Evolutionary conservation across 2,329 filamentous ascomycete species (phyloP).

Genomic region (Trichophyton mentagrophytes): DNA sequence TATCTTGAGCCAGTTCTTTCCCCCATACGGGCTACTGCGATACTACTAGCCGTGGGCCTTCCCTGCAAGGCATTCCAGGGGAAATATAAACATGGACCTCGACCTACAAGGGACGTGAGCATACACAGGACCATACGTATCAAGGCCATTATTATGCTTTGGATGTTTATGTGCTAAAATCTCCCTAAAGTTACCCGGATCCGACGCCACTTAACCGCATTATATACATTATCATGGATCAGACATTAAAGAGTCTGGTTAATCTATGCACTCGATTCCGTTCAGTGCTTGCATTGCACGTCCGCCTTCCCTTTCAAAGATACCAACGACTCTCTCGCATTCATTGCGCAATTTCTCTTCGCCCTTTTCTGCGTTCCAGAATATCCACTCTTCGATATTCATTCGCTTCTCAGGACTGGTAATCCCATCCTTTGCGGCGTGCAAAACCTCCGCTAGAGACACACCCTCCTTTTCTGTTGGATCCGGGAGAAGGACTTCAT

Average conservation of each 20-base stretch:
- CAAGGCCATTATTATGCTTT: neutral
- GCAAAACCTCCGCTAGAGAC: slow-evolving; percentile 37
- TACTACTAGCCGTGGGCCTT: neutral
- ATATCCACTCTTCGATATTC: slow-evolving; percentile 90
- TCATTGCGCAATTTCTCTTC: slow-evolving; percentile 67
- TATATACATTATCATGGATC: slow-evolving; percentile 2
- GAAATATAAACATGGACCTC: neutral
- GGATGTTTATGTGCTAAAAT: neutral
- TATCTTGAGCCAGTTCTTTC: slow-evolving; percentile 24
- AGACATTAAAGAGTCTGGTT: slow-evolving; percentile 5
- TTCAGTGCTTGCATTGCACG: slow-evolving; percentile 67
- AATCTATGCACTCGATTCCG: slow-evolving; percentile 47
- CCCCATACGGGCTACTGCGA: neutral
- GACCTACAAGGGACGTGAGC: neutral
- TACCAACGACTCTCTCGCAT: slow-evolving; percentile 68
- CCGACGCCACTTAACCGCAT: slow-evolving; percentile 13
- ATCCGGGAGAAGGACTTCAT: slow-evolving; percentile 41
- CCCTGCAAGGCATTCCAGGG: neutral
- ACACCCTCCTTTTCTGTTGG: slow-evolving; percentile 38
- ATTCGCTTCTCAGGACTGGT: slow-evolving; percentile 70
- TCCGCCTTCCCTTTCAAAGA: slow-evolving; percentile 72
- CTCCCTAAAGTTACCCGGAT: neutral
- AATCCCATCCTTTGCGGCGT: slow-evolving; percentile 46
- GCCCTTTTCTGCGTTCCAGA: slow-evolving; percentile 63
- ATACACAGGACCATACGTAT: neutral